Base-by-base conservation (phyloP, 352 stramenopile genomes). In the Pythium plurisporium region DNA sequence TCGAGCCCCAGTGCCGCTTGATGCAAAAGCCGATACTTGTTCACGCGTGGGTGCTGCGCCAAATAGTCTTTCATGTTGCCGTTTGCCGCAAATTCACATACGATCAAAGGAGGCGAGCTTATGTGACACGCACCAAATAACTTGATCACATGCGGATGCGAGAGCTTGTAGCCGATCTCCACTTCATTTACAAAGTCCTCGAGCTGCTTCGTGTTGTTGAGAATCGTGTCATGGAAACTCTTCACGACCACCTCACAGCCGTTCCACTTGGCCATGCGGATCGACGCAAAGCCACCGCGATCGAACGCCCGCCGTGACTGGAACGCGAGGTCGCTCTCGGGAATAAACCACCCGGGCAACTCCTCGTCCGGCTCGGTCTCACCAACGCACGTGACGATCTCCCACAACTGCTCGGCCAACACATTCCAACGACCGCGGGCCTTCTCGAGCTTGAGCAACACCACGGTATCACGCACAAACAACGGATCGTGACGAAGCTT, bases 71-170 rank as follows among this genome's bases (percentile, higher is more conserved):
- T 38, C 33, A 38, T 38, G 15, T 38, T 38, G 10, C 33, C 33
- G 10, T 38, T 15, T 15, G 15, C 15, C 9, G 33, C 33, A 38
- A 15, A 38, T 38, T 38, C 33, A 38, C 33, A 38, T 15, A 38
- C 33, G 15, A 38, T 38, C 33, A 38, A 38, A 10, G 41, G 45
- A 17, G 45, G 45, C 12, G 7, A 52, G 4, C 25, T 34, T 17
- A 25, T 52, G 20, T 52, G 45, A 33, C 25, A 52, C 26, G 45
- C 45, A 26, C 45, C 45, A 38, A 38, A 52, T 9, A 52, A 5
- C 20, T 52, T 52, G 45, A 52, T 52, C 12, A 52, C 27, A 20
- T 52, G 45, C 17, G 45, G 45, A 37, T 52, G 45, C 5, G 45
- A 52, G 20, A 52, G 45, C 5, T 52, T 34, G 29, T 20, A 26